Evolutionary conservation across 495 filamentous ascomycete species (phyloP).

Genomic region (Stereocaulon alpinum): DNA sequence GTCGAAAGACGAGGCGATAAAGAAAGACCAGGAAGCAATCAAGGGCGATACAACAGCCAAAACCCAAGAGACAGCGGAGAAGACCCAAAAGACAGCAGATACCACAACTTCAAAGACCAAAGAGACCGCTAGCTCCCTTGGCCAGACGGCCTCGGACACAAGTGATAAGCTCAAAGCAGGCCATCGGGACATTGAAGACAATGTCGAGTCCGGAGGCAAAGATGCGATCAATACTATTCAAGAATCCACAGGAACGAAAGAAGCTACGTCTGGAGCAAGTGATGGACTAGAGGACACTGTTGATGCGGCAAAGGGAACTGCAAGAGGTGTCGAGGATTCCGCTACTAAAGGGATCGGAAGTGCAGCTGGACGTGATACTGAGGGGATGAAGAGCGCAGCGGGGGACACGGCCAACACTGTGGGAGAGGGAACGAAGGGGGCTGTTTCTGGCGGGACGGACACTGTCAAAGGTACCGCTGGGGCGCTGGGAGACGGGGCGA

Average conservation of each 20-base stretch:
- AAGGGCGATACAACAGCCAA: slow-evolving; percentile 9
- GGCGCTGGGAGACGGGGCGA: slow-evolving; percentile 11
- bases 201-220: slow-evolving; percentile 12
- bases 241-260: slow-evolving; percentile 13
- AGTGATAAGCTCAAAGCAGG: slow-evolving; percentile 12
- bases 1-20: slow-evolving; percentile 1
- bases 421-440: slow-evolving; percentile 10
- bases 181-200: slow-evolving; percentile 14
- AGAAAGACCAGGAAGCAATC: slow-evolving; percentile 10
- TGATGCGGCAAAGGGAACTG: slow-evolving; percentile 14
- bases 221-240: slow-evolving; percentile 6
- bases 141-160: slow-evolving; percentile 12
- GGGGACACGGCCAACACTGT: slow-evolving; percentile 1
- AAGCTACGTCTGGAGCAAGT: slow-evolving; percentile 13
- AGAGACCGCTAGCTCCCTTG: slow-evolving; percentile 7
- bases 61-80: slow-evolving; percentile 20
- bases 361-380: background rate
- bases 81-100: slow-evolving; percentile 10
- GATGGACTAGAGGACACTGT: slow-evolving; percentile 11
- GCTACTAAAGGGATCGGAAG: slow-evolving; percentile 2
- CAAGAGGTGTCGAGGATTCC: background rate
- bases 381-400: slow-evolving; percentile 7
- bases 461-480: slow-evolving; percentile 11
- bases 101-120: background rate
- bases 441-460: slow-evolving; percentile 4